Conservation (phyloP, 108 stramenopile species). For the Epithemia pelagica region DNA sequence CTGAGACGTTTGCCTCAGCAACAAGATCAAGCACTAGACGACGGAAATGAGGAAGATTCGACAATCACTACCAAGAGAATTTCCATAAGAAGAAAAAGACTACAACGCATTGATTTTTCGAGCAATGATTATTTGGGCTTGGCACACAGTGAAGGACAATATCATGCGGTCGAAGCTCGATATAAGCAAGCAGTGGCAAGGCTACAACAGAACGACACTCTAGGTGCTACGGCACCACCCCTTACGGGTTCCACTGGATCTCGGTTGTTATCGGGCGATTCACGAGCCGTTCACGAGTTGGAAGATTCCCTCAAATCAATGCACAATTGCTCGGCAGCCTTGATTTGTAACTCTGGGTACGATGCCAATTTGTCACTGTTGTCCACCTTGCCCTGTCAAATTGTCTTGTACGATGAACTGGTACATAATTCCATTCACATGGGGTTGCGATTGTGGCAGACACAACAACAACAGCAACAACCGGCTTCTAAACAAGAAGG, state of each 20-base stretch:
- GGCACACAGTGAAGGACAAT: slow-evolving; percentile 37
- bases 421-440: slow-evolving; percentile 90
- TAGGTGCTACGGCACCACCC: neutral
- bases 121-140: slow-evolving; percentile 97
- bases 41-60: too few relatives aligned
- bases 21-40: neutral
- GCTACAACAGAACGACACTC: slow-evolving; percentile 7
- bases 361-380: slow-evolving; percentile 93
- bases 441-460: slow-evolving; percentile 64
- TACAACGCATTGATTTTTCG: slow-evolving; percentile 88
- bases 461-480: slow-evolving; percentile 27
- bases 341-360: slow-evolving; percentile 94
- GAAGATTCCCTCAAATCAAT: slow-evolving; percentile 64
- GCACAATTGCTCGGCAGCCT: slow-evolving; percentile 69
- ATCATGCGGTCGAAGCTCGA: neutral
- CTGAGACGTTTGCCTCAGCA: neutral
- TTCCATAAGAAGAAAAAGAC: too few relatives aligned
- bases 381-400: slow-evolving; percentile 59
- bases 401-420: slow-evolving; percentile 87
- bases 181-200: neutral
- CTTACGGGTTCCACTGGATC: slow-evolving; percentile 83
- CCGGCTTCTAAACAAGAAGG: neutral
- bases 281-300: slow-evolving; percentile 52
- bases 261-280: slow-evolving; percentile 91
- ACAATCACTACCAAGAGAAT: neutral